Evolutionary conservation across 2,329 filamentous ascomycete species (phyloP).

Genomic region (Diaporthe citriasiana): DNA sequence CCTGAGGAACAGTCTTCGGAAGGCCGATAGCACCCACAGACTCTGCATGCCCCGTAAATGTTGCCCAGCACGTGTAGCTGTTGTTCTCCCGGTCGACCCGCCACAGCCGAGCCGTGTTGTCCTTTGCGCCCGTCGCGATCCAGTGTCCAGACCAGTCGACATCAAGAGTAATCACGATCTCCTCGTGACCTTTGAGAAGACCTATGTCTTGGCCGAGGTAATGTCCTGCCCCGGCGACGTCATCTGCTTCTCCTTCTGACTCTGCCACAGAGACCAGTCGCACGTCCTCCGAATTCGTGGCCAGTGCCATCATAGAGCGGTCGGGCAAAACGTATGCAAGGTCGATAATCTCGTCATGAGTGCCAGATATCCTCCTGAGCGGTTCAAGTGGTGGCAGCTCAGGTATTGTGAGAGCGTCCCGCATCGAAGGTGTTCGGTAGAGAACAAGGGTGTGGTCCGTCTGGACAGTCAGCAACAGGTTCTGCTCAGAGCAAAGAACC

Average conservation of each 20-base stretch:
- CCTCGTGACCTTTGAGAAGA: slow-evolving; percentile 88
- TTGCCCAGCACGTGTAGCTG: slow-evolving; percentile 67
- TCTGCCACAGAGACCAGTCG: slow-evolving; percentile 82
- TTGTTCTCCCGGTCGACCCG: slow-evolving; percentile 81
- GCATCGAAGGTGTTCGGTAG: slow-evolving; percentile 66
- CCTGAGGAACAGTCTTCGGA: slow-evolving; percentile 76
- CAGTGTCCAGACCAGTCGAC: slow-evolving; percentile 97
- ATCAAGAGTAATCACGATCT: slow-evolving; percentile 95
- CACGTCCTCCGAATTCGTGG: slow-evolving; percentile 95
- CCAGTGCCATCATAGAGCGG: slow-evolving; percentile 85
- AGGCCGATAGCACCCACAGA: slow-evolving; percentile 92
- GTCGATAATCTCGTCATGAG: slow-evolving; percentile 98
- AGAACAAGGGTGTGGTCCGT: slow-evolving; percentile 90
- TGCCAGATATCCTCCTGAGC: slow-evolving; percentile 89
- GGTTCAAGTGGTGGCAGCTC: slow-evolving; percentile 60
- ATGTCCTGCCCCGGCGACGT: slow-evolving; percentile 50
- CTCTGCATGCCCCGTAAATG: slow-evolving; percentile 92
- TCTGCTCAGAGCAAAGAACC: slow-evolving; percentile 74
- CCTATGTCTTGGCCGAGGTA: slow-evolving; percentile 94
- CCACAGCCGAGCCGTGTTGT: slow-evolving; percentile 95
- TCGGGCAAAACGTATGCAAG: slow-evolving; percentile 87
- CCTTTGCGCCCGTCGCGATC: slow-evolving; percentile 96
- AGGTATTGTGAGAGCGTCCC: slow-evolving; percentile 53
- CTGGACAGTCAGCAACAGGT: slow-evolving; percentile 85
- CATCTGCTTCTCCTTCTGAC: slow-evolving; percentile 48